Evolutionary conservation across 495 filamentous ascomycete species (phyloP), one percentile per base, ranked within the genome.

Genomic region (Pseudevernia furfuracea): DNA sequence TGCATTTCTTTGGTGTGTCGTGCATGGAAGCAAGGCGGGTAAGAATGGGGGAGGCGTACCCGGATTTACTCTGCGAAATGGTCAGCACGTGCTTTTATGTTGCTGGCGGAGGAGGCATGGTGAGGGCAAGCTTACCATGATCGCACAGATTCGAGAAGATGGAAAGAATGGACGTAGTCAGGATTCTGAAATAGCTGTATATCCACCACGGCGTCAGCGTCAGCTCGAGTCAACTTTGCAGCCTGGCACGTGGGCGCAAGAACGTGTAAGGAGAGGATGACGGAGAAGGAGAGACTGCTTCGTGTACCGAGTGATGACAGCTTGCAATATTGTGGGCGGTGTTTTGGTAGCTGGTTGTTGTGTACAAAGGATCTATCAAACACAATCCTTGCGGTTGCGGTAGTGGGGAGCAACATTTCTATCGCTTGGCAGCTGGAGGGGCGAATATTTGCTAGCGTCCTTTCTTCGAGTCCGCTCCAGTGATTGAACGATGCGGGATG

Each of bases 31-130:
- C 68, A 63, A 63, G 59, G 70, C 46, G 7, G 43, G 71, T 62
- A 28, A 44, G 67, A 37, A 21, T 19, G 66, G 52, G 58, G 66
- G 28, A 68, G 70, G 84, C 83, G 74, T 78, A 87, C 85, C 85
- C 85, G 75, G 85, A 86, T 84, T 85, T 82, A 82, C 84, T 85
- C 85, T 87, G 70, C 25, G 34, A 36, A 37, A 30, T 21, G 49
- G 49, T 63, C 23, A 63, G 61, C 61, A 63, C 52, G 61, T 63
- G 52, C 61, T 15, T 12, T 30, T 30, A 3, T 56, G 36, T 56
- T 17, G 37, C 52, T n/a, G 2, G 49, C 25, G 49, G 28, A 53
- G 25, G 49, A 17, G 12, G 12, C 4, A 46, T 2, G 52, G 10
- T 41, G 21, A 32, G 4, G 52, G n/a, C 17, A 30, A 28, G 52